These are phyloP conservation scores for Candida sp. DNA, from an alignment of 1,139 yeast genomes.

Conservation along the genomic window DNA sequence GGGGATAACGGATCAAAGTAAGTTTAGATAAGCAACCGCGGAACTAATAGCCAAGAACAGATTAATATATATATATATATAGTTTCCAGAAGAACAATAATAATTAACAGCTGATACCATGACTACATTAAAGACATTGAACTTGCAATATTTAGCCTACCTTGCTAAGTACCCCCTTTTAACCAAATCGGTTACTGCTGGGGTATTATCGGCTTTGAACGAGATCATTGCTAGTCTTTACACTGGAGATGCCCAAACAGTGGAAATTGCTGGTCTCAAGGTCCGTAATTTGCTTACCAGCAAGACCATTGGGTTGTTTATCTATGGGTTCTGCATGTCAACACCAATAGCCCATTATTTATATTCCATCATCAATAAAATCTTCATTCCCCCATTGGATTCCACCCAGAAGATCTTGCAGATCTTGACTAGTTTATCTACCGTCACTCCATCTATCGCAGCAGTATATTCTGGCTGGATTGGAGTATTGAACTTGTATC, in stretches of 20 bases:
- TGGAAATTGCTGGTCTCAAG: constrained; percentile 9
- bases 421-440: constrained; percentile 54
- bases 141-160: constrained; percentile 34
- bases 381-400: constrained; percentile 36
- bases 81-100: neutral
- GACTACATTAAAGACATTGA: constrained; percentile 71
- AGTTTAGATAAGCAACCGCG: neutral
- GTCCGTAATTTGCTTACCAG: constrained; percentile 39
- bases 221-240: constrained; percentile 55
- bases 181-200: constrained; percentile 62
- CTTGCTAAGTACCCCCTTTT: constrained; percentile 50
- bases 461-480: constrained; percentile 57
- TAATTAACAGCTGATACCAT: constrained; percentile 23
- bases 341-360: constrained; percentile 75
- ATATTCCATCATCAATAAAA: constrained; percentile 45
- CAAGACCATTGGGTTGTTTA: constrained; percentile 62
- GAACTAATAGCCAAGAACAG: neutral
- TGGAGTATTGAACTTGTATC: constrained; percentile 40
- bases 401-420: constrained; percentile 48
- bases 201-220: constrained; percentile 52
- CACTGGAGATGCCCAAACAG: constrained; percentile 40
- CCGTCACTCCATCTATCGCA: constrained; percentile 64
- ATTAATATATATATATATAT: too few species aligned
- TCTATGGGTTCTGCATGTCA: constrained; percentile 66
- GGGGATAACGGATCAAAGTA: neutral